phyloP scores from a whole-genome alignment of 2,329 filamentous ascomycete genomes.

The Ophiostoma ips region DNA sequence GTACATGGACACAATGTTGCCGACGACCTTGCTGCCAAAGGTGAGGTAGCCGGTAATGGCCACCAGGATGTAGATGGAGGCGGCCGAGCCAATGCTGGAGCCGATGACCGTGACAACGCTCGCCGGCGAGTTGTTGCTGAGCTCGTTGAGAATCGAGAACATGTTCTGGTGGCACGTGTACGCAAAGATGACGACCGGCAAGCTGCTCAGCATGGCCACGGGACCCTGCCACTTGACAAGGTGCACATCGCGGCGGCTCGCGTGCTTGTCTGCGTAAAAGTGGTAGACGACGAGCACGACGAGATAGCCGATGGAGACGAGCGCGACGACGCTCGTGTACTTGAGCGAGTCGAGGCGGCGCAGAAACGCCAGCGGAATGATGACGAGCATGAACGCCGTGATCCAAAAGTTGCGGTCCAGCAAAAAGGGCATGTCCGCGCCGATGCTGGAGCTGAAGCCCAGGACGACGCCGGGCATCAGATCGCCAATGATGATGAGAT shows the following conservation, averaged over 20 bases:
- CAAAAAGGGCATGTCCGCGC: constrained; percentile 54
- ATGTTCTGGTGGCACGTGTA: constrained; percentile 99
- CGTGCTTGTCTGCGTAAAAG: constrained; percentile 66
- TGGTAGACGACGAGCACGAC: constrained; percentile 89
- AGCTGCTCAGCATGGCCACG: constrained; percentile 64
- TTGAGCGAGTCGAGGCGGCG: constrained; percentile 88
- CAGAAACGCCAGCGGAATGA: constrained; percentile 89
- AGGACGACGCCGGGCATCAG: constrained; percentile 89
- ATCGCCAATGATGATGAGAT: constrained; percentile 97
- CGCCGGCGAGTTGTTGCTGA: constrained; percentile 64
- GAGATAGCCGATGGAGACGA: constrained; percentile 87
- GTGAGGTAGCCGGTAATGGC: constrained; percentile 92
- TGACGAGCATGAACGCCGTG: constrained; percentile 89
- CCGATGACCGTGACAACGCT: constrained; percentile 67
- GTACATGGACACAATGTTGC: constrained; percentile 92
- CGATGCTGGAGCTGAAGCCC: constrained; percentile 50
- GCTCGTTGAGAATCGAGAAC: constrained; percentile 97
- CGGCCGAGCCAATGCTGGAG: constrained; percentile 79
- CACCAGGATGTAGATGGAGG: constrained; percentile 74
- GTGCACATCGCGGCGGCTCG: constrained; percentile 58
- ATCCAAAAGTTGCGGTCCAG: constrained; percentile 94
- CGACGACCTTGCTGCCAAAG: constrained; percentile 76
- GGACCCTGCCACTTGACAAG: constrained; percentile 67
- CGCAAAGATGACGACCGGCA: constrained; percentile 96
- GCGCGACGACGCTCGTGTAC: constrained; percentile 84